Base-by-base conservation (phyloP, 176 grass and related monocot species). In the Ampelocalamus luodianensis region DNA sequence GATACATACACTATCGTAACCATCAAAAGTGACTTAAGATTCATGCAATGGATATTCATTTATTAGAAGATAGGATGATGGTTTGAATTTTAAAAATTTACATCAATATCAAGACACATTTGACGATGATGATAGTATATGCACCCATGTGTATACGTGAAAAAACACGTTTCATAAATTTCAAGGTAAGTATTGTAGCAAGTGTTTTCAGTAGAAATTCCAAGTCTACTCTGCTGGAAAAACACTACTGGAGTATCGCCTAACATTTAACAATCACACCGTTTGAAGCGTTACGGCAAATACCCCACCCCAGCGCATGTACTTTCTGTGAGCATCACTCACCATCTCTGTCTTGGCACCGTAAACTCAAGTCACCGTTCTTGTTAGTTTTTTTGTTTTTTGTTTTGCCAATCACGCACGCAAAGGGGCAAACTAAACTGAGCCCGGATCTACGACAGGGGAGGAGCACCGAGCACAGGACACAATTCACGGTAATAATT, bases 281-380 rank as follows among this genome's bases (percentile, higher is more conserved):
- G 2, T 22, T 22, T 22, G 18, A 46, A 46, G 45, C 45, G 11
- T 46, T 46, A 12, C 11, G 45, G 3, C 45, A 46, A 46, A 14
- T 12, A 46, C 16, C 50, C 53, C 6, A 46, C 11, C 51, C 17
- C 51, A 20, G 0, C 53, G 53, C 72, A 22, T 6, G 18, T 0
- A 15, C 50, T 39, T 76, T 5, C 5, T 76, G 72, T 38, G 53
- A 60, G 6, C 53, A 23, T 60, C n/a, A 23, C n/a, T 60, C 58
- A 20, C 29, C 65, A 46, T 65, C 36, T 68, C 58, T 48, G 37
- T 65, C 46, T 59, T 74, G 78, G 48, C 78, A 74, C 78, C 26
- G 58, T 81, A 22, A 54, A 13, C 45, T 3, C 56, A 48, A 59
- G 10, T 34, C 17, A 29, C 78, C 60, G 48, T 24, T 24, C 68